Evolutionary conservation across 495 filamentous ascomycete genomes (phyloP).

Genomic region (Penicillium bovifimosum): DNA sequence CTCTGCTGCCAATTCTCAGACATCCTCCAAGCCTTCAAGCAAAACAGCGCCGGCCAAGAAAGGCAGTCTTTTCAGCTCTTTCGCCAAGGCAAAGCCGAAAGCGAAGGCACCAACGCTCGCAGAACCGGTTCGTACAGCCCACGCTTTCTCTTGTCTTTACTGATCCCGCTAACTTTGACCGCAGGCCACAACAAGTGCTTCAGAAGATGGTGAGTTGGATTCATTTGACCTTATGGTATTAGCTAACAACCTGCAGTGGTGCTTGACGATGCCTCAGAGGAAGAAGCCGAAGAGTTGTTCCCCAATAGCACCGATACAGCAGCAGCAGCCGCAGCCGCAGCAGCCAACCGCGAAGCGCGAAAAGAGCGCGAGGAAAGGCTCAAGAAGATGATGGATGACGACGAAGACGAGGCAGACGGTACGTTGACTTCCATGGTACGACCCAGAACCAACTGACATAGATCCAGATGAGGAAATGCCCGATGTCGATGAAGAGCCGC

Average conservation of each 20-base stretch:
- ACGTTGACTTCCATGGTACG: neutral
- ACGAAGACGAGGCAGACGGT: conserved; percentile 38
- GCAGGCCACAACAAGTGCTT: conserved; percentile 22
- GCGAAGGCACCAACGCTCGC: conserved; percentile 46
- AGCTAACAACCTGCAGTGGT: conserved; percentile 22
- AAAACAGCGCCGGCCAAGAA: conserved; percentile 48
- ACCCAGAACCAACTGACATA: conserved; percentile 1
- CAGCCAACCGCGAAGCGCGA: conserved; percentile 47
- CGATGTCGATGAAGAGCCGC: conserved; percentile 42
- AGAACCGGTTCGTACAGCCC: conserved; percentile 23
- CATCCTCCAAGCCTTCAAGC: conserved; percentile 30
- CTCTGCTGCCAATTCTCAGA: conserved; percentile 19
- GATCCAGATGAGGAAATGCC: conserved; percentile 44
- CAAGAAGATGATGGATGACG: conserved; percentile 80
- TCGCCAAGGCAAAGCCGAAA: conserved; percentile 71
- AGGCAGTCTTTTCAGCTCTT: conserved; percentile 73
- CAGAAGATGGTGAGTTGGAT: conserved; percentile 50
- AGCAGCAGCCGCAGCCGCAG: conserved; percentile 28
- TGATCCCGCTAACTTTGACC: conserved; percentile 10
- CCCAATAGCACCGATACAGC: conserved; percentile 34
- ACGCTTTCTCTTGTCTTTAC: neutral
- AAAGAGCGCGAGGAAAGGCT: conserved; percentile 69
- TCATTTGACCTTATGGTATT: neutral
- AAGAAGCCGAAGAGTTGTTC: conserved; percentile 64
- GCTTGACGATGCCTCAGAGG: conserved; percentile 63